Base-by-base conservation (phyloP, 2,329 filamentous ascomycete species). In the Aspergillus piperis region DNA sequence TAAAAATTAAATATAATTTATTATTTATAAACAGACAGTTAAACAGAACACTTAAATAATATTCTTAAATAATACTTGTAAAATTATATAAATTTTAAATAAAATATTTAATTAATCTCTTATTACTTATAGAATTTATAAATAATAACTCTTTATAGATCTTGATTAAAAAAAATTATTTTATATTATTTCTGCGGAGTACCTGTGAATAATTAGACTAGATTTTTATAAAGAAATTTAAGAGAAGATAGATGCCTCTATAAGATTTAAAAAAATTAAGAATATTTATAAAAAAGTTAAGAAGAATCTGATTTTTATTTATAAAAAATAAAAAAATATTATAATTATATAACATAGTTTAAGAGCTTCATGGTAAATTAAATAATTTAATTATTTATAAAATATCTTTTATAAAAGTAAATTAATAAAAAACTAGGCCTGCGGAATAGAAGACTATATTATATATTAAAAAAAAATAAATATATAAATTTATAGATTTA, bases 31-130 rank as follows among this genome's bases (percentile, higher is more conserved):
- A 5, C 5, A 48, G 5, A 48, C 17, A 51, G 19, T 19, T 36
- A 32, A 51, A 36, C 38, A n/a, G 1, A 51, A 51, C 1, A 32
- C 2, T 19, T 51, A 51, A 32, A 51, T 51, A 51, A 36, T 51
- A 51, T 51, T 17, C 8, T 36, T 15, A 11, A 51, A 36, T 38
- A 51, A 21, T 51, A 32, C 8, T 8, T 51, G 4, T 11, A 38
- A 51, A 51, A 32, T 19, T 36, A 51, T 51, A 51, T 51, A n/a
- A 32, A 51, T 51, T 51, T 51, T 51, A 51, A 51, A 51, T 51
- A 32, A 51, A 10, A 51, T 51, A 51, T 38, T 38, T 51, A 19
- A 38, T 15, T 38, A 0, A 32, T 8, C n/a, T 51, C 2, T 32
- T 51, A 51, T 11, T 32, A n/a, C 1, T 51, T 32, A 38, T 44